These are phyloP conservation scores for Gardenia jasminoides DNA, from an alignment of 257 asterid species.

Conservation along the genomic window DNA sequence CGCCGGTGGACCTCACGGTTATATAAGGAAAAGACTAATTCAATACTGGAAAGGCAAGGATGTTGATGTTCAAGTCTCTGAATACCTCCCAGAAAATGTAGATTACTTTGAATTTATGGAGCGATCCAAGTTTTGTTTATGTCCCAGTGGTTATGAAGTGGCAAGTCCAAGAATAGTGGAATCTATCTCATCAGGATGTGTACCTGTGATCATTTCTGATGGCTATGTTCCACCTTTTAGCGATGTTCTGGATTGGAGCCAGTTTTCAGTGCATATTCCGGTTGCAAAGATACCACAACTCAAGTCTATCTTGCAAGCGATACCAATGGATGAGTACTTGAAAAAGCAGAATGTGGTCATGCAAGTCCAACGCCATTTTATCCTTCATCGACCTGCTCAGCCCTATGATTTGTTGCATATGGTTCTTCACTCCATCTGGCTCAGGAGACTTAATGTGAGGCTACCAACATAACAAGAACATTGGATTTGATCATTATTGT, in stretches of 20 bases:
- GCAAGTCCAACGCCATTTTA: slow-evolving; percentile 23
- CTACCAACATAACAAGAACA: not conserved
- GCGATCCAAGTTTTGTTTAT: slow-evolving; percentile 43
- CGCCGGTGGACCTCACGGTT: slow-evolving; percentile 66
- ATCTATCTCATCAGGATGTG: slow-evolving; percentile 42
- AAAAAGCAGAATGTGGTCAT: slow-evolving; percentile 22
- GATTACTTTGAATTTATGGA: slow-evolving; percentile 44
- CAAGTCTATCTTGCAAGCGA: slow-evolving; percentile 39
- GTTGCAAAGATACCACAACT: slow-evolving; percentile 35
- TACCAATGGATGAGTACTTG: slow-evolving; percentile 37
- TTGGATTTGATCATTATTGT: too few species aligned
- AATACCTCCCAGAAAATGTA: slow-evolving; percentile 40
- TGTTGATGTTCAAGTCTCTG: slow-evolving; percentile 40
- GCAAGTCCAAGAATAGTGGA: slow-evolving; percentile 59
- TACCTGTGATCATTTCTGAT: slow-evolving; percentile 47
- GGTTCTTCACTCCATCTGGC: slow-evolving; percentile 64
- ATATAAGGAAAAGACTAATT: slow-evolving; percentile 37
- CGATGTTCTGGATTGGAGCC: slow-evolving; percentile 62
- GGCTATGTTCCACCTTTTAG: slow-evolving; percentile 49
- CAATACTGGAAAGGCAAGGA: slow-evolving; percentile 41
- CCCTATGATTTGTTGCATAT: slow-evolving; percentile 44
- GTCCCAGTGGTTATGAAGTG: slow-evolving; percentile 72
- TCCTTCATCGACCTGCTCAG: slow-evolving; percentile 28
- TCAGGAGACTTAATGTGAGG: slow-evolving; percentile 54
- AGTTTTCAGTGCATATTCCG: slow-evolving; percentile 39